Evolutionary conservation across 768 basidiomycete species (phyloP).

Genomic region (Mycena pura): DNA sequence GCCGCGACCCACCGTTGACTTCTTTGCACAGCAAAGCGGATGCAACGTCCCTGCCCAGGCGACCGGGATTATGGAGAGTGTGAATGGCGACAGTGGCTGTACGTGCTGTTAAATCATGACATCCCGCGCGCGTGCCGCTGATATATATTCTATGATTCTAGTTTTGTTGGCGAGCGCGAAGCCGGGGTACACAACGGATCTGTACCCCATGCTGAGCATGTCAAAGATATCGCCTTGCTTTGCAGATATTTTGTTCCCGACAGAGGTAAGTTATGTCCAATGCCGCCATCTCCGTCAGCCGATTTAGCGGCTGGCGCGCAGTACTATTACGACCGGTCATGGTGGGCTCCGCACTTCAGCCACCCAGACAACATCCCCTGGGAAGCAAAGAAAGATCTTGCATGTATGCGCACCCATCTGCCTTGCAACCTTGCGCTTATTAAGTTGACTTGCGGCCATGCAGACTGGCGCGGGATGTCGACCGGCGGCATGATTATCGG

Average conservation of each 20-base stretch:
- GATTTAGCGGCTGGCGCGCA: background rate
- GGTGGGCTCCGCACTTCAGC: background rate
- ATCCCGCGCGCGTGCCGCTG: too few species aligned
- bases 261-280: background rate
- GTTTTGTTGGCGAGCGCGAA: background rate
- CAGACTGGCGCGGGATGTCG: conserved; percentile 14
- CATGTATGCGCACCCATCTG: background rate
- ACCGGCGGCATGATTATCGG: background rate
- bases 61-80: background rate
- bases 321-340: background rate
- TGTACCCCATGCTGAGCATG: conserved; percentile 6
- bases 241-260: conserved; percentile 3
- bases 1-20: background rate
- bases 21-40: conserved; percentile 8
- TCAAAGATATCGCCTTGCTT: conserved; percentile 5
- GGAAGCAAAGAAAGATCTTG: background rate
- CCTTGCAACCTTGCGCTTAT: background rate
- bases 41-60: background rate
- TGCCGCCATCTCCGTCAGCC: background rate
- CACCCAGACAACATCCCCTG: background rate
- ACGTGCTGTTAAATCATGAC: background rate
- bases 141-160: too few species aligned
- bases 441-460: background rate
- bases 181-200: background rate
- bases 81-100: background rate